A percentile compares a stretch with the other conserved stretches of the same genome.
These are phyloP conservation scores for Nicotiana knightiana DNA, from an alignment of 257 asterid species.

Conservation along the genomic window DNA sequence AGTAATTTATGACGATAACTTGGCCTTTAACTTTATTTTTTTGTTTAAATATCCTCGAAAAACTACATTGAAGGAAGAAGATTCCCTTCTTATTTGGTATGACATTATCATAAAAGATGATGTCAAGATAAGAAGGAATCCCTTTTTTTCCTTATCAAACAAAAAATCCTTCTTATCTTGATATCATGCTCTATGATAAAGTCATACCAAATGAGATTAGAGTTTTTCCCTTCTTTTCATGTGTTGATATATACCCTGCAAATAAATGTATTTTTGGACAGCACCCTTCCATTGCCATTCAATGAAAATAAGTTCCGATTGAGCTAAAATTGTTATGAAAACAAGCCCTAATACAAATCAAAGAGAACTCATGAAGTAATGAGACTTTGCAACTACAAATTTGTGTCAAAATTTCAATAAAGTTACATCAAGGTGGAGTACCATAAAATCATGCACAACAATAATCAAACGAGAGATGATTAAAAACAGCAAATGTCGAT, in stretches of 20 bases:
- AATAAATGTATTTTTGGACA: neutral
- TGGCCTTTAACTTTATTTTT: neutral
- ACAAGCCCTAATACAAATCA: neutral
- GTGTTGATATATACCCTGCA: neutral
- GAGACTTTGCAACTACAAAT: neutral
- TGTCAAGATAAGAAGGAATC: too few species aligned
- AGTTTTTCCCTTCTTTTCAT: neutral
- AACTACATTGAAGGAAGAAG: neutral
- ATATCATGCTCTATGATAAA: neutral
- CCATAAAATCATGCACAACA: neutral
- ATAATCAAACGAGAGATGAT: neutral
- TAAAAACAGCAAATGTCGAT: neutral
- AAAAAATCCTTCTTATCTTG: too few species aligned
- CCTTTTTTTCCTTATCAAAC: too few species aligned
- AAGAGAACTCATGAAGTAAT: neutral
- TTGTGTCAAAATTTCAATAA: neutral
- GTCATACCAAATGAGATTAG: neutral
- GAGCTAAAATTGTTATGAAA: neutral
- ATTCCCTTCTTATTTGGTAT: neutral
- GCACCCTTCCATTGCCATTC: neutral
- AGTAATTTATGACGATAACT: neutral
- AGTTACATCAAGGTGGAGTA: neutral
- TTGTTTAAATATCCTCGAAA: neutral
- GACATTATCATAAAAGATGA: too few species aligned
- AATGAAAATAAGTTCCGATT: neutral